Base-by-base conservation (phyloP, 495 filamentous ascomycete species). In the Penicillium silybi region DNA sequence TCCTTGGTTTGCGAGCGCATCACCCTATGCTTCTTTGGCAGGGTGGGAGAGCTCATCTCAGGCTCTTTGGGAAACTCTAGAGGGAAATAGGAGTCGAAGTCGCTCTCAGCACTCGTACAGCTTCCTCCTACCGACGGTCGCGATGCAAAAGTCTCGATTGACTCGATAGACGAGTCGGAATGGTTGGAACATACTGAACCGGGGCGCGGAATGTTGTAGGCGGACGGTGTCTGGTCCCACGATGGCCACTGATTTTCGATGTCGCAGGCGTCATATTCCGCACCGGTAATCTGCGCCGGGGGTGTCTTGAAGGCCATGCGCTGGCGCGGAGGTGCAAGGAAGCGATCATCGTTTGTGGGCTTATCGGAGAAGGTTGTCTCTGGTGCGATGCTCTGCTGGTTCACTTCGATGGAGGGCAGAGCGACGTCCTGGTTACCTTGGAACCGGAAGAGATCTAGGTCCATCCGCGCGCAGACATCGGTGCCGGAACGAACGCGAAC, bases 81-180 rank as follows among this genome's bases (percentile, higher is more conserved):
- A 46, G 66, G 69, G 62, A 78, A 80, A 48, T 85, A 82, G 0
- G 80, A 73, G 54, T 85, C 82, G 23, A 75, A 68, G 20, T 86
- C 84, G 50, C 80, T 81, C 43, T 89, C 86, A 9, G 79, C 79
- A 60, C 84, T 87, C 8, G 83, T 85, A 61, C 82, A 87, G 61
- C 85, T 87, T 40, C 80, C 85, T 46, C 81, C 85, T 45, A 80
- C 68, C 3, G 86, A 85, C 0, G 73, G 81, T 42, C 81, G 85
- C 15, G 87, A 87, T 16, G 76, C 77, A 17, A 79, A 77, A 25
- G 83, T 90, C 46, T 81, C 82, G 48, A 78, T 75, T 0, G 86
- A 88, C 32, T 84, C 86, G 38, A 82, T 64, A 2, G 86, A 90
- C 3, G 86, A 89, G 62, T 87, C 80, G 5, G 86, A 89, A 34